phyloP scores from a whole-genome alignment of 2,329 filamentous ascomycete genomes.

The Annulohypoxylon truncatum region DNA sequence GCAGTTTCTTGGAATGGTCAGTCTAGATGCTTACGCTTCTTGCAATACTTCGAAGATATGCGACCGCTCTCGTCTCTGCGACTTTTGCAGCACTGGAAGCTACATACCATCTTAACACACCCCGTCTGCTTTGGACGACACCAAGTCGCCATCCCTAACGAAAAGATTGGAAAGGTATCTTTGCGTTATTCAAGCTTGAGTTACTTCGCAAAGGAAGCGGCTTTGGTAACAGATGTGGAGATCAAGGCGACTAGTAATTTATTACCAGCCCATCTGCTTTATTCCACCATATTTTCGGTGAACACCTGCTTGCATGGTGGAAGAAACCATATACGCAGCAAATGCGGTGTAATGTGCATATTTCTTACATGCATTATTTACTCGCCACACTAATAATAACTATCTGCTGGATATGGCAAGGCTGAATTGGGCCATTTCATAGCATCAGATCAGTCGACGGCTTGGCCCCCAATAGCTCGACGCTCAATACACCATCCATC shows the following conservation, averaged over 20 bases:
- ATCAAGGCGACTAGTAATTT: neutral
- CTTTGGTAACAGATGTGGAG: neutral
- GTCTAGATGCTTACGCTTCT: constrained; percentile 6
- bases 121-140: neutral
- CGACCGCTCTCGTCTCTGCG: neutral
- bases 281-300: constrained; percentile 16
- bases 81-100: neutral
- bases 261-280: neutral
- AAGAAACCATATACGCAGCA: neutral
- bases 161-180: neutral
- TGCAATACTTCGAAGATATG: constrained; percentile 13
- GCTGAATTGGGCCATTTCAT: neutral
- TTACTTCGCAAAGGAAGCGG: neutral
- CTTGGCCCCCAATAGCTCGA: neutral
- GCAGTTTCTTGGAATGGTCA: neutral
- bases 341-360: constrained; percentile 15
- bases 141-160: neutral
- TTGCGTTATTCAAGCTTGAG: neutral
- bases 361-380: constrained; percentile 8
- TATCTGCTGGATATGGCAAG: neutral
- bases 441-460: neutral
- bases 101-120: neutral
- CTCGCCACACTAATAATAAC: neutral
- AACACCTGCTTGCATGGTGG: constrained; percentile 5
- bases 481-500: neutral